Conservation (phyloP, 2,329 filamentous ascomycete species). For the Hypoxylon sp. region DNA sequence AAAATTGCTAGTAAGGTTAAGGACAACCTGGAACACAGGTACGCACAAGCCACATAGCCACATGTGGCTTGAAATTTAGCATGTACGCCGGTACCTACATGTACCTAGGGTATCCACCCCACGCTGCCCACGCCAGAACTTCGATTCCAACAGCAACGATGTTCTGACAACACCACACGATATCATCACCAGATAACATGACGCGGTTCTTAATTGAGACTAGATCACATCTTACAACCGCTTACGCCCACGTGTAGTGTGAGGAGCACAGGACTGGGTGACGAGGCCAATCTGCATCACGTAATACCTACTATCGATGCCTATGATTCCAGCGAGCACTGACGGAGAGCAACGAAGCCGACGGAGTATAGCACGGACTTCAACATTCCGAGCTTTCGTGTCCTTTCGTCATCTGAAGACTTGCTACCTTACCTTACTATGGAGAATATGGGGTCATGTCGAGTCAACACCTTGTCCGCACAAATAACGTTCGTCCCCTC, state of each 20-base stretch:
- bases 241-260: background rate
- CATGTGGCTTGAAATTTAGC: constrained; percentile 25
- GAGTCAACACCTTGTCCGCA: background rate
- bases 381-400: background rate
- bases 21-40: constrained; percentile 40
- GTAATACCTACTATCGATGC: background rate
- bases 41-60: constrained; percentile 23
- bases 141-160: constrained; percentile 4
- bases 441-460: background rate
- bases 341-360: no score
- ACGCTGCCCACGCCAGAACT: no score
- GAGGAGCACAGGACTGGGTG: background rate
- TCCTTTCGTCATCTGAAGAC: background rate
- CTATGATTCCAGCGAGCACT: no score
- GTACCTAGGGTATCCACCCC: no score
- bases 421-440: background rate
- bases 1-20: constrained; percentile 39
- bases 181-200: constrained; percentile 25
- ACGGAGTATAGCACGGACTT: background rate
- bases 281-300: constrained; percentile 1
- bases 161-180: constrained; percentile 22
- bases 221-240: background rate
- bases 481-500: background rate
- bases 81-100: background rate
- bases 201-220: constrained; percentile 15